Percentiles rank a stretch among this genome's conserved stretches.
Conservation (phyloP, 2,329 filamentous ascomycete species). For the Diplodia seriata region DNA sequence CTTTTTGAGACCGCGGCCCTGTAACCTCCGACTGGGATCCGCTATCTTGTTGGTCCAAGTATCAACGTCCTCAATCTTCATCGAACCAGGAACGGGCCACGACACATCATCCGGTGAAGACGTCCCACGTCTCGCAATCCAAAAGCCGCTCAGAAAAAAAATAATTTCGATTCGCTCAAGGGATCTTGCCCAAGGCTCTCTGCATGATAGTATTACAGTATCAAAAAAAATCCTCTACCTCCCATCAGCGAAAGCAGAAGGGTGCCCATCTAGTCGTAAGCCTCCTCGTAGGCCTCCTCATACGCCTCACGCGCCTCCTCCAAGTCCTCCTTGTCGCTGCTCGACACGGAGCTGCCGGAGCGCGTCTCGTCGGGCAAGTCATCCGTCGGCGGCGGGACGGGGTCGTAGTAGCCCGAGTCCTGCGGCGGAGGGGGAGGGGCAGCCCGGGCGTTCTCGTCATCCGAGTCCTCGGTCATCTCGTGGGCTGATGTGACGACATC, state of each 20-base stretch:
- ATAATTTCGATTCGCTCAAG: neutral
- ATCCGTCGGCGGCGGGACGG: constrained; percentile 24
- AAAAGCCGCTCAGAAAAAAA: neutral
- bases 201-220: constrained; percentile 3
- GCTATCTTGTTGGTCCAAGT: neutral
- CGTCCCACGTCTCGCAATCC: neutral
- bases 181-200: constrained; percentile 1
- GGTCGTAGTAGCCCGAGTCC: constrained; percentile 17
- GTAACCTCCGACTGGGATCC: neutral
- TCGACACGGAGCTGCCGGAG: constrained; percentile 17
- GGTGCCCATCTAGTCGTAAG: constrained; percentile 12
- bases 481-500: constrained; percentile 3
- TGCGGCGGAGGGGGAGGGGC: constrained; percentile 20
- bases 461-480: constrained; percentile 26
- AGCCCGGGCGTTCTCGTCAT: constrained; percentile 16
- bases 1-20: neutral
- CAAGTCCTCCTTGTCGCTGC: constrained; percentile 18
- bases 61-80: neutral
- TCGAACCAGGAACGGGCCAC: neutral
- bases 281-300: constrained; percentile 28
- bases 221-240: constrained; percentile 19
- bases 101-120: neutral
- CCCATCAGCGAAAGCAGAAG: neutral
- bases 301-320: constrained; percentile 25
- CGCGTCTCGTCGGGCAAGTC: constrained; percentile 28